A percentile compares a stretch with the other conserved stretches of the same genome.
Conservation (phyloP, 2,329 filamentous ascomycete species). For the Leptographium radiaticola region DNA sequence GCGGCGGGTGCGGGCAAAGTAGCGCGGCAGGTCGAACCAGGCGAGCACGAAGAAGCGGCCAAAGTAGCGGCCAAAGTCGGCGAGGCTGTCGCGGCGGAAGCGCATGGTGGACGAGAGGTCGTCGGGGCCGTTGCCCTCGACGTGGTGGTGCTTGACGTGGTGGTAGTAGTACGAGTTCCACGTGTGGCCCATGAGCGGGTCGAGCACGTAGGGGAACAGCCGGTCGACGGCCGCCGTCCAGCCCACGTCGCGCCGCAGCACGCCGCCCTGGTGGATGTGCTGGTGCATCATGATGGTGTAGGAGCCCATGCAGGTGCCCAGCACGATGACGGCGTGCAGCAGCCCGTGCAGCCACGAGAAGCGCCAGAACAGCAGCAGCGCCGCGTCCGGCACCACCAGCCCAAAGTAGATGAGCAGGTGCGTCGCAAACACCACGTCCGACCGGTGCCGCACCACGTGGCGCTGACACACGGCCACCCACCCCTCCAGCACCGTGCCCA, state of each 20-base stretch:
- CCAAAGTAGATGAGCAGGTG: slow-evolving; percentile 60
- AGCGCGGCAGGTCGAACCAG: slow-evolving; percentile 63
- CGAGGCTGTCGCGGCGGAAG: slow-evolving; percentile 57
- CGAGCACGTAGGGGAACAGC: slow-evolving; percentile 58
- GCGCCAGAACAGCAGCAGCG: slow-evolving; percentile 43
- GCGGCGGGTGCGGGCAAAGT: slow-evolving; percentile 56
- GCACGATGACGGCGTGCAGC: slow-evolving; percentile 50
- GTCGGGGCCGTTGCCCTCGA: slow-evolving; percentile 63
- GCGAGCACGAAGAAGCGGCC: slow-evolving; percentile 60
- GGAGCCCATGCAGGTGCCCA: slow-evolving; percentile 50
- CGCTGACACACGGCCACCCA: slow-evolving; percentile 43
- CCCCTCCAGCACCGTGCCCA: slow-evolving; percentile 40
- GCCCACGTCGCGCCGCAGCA: slow-evolving; percentile 40
- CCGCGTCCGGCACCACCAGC: slow-evolving; percentile 56
- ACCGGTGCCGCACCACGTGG: slow-evolving; percentile 45
- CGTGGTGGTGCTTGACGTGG: slow-evolving; percentile 76
- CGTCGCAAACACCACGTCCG: slow-evolving; percentile 67
- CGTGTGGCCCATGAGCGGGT: slow-evolving; percentile 69
- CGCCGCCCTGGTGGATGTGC: slow-evolving; percentile 65
- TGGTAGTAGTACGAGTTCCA: slow-evolving; percentile 82
- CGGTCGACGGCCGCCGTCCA: slow-evolving; percentile 36
- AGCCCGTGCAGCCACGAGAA: slow-evolving; percentile 58
- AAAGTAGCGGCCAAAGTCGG: slow-evolving; percentile 58
- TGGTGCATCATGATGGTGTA: slow-evolving; percentile 79
- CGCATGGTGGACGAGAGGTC: slow-evolving; percentile 65